Evolutionary conservation across 805 yeast species (phyloP).

Genomic region (Yamadazyma tumulicola): DNA sequence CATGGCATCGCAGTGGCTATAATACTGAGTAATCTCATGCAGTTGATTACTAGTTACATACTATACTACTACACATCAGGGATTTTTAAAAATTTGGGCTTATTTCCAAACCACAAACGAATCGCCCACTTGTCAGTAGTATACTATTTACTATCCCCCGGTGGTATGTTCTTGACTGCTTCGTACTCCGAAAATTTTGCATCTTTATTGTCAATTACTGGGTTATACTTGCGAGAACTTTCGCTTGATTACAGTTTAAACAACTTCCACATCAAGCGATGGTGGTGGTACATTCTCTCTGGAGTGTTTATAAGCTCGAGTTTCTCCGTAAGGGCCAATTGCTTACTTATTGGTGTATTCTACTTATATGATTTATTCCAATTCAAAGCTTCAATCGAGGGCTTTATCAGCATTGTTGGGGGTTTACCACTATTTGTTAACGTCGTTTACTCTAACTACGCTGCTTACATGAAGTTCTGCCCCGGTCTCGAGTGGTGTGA

Average conservation of each 20-base stretch:
- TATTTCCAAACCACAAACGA: constrained; percentile 13
- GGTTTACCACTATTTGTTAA: constrained; percentile 54
- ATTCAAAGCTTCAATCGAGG: constrained; percentile 14
- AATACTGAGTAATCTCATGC: constrained; percentile 48
- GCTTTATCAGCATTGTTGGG: constrained; percentile 28
- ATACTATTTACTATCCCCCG: constrained; percentile 64
- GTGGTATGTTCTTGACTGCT: constrained; percentile 71
- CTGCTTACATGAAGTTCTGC: constrained; percentile 62
- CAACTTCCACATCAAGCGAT: neutral
- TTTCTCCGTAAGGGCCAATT: constrained; percentile 70
- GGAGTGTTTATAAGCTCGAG: constrained; percentile 56
- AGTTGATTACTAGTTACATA: constrained; percentile 46
- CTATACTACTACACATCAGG: constrained; percentile 47
- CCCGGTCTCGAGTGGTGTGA: constrained; percentile 86
- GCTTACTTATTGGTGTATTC: constrained; percentile 66
- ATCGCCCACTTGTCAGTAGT: constrained; percentile 31
- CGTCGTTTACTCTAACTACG: constrained; percentile 44
- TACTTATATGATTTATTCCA: constrained; percentile 55
- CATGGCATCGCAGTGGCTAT: constrained; percentile 46
- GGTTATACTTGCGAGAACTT: constrained; percentile 48
- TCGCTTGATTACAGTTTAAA: constrained; percentile 17
- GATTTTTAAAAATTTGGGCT: constrained; percentile 21
- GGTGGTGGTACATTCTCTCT: constrained; percentile 36
- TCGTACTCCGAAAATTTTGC: constrained; percentile 77
- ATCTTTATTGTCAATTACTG: constrained; percentile 56